phyloP scores from a whole-genome alignment of 148 eudicot genomes.

The Rhododendron vialii region DNA sequence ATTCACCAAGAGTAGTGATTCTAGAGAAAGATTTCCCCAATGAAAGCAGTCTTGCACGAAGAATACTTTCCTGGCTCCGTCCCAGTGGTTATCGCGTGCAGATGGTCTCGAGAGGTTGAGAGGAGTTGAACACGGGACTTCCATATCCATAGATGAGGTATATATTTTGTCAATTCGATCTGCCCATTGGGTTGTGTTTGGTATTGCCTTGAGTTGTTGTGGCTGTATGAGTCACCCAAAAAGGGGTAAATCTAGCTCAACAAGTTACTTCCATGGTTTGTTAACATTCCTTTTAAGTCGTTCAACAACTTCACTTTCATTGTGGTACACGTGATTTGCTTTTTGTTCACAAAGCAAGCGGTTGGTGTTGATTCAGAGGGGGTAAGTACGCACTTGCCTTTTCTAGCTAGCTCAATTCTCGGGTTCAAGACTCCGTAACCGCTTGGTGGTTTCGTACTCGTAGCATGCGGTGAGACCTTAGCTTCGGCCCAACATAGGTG shows the following conservation, averaged over 20 bases:
- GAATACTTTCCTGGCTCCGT: no score
- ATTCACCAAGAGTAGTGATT: no score
- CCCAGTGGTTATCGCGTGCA: no score
- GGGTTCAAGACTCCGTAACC: neutral
- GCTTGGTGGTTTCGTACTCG: neutral
- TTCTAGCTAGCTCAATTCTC: neutral
- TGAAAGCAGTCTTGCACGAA: no score
- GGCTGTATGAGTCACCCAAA: neutral
- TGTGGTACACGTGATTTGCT: neutral
- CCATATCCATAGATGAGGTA: no score
- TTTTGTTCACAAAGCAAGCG: neutral
- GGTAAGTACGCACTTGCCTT: neutral
- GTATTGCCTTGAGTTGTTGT: neutral
- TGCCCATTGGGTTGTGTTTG: neutral
- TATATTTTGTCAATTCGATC: neutral
- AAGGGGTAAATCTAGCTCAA: neutral
- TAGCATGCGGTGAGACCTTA: neutral
- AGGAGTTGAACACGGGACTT: no score
- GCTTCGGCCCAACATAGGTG: neutral
- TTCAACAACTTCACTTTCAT: neutral
- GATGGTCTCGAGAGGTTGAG: no score
- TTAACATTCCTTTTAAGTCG: neutral
- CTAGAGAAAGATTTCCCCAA: no score
- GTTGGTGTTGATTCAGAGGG: neutral
- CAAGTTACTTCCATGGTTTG: neutral